Base-by-base conservation (phyloP, 768 basidiomycete genomes). In the Tricholoma terreum region DNA sequence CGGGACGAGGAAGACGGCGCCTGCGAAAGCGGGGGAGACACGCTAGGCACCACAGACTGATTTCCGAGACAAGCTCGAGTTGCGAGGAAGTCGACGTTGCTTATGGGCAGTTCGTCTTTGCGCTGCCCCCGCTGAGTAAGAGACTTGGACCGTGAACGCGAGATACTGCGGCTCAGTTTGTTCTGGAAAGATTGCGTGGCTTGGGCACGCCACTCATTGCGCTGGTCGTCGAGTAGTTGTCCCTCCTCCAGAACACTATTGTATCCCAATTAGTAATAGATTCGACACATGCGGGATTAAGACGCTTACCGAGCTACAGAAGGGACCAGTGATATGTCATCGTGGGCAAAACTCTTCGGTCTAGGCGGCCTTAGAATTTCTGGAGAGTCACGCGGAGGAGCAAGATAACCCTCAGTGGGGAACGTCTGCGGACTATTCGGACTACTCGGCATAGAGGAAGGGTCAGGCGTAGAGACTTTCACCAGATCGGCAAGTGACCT, bases 161-260 rank as follows among this genome's bases (percentile, higher is more conserved):
- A 88, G 10, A 88, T 60, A 31, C 76, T 83, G 33, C 88, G 81
- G 8, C 84, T 77, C 14, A 77, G 80, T 60, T 79, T 83, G 66
- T 90, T 89, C 52, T 84, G 83, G 58, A 89, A 80, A 6, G 89
- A 89, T 31, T 70, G 73, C 0, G 74, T 71, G 0, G 90, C 90
- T 59, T 86, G 81, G 3, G 70, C 66, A 62, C 86, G 82, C 90
- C 90, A 92, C 61, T 76, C 72, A 50, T 80, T 77, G 14, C 90
- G 84, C 58, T 91, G 81, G 50, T 74, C 75, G n/a, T 84, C 78
- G 10, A 91, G 76, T 46, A 73, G 73, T 53, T 82, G 74, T 10
- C 84, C 81, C 59, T 90, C 87, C 58, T 83, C 81, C 9, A 92
- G 72, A 21, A 90, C 89, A 63, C 89, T 91, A 58, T 12, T 30